Base-by-base conservation (phyloP, 1,139 yeast species). In the Pichia sp. region DNA sequence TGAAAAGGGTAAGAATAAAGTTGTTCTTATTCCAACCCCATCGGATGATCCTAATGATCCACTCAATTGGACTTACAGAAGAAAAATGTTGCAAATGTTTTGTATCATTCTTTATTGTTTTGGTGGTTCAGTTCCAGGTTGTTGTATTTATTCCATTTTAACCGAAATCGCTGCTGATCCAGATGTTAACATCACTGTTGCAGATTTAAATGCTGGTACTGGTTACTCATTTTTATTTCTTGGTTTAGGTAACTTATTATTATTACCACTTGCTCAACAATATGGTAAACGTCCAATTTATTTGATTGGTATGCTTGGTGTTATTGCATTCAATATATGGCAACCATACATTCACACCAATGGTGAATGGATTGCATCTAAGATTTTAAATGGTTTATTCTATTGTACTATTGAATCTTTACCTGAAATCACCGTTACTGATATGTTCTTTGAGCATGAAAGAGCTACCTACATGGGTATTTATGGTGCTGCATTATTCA, bases 331-430 rank as follows among this genome's bases (percentile, higher is more conserved):
- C 45, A 67, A 68, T 50, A 57, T 73, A n/a, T 73, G 77, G 77
- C 66, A 67, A 34, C 75, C 77, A 4, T 71, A 65, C 54, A 65
- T 67, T 42, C 67, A 59, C 33, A 56, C 67, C 8, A 65, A 68
- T 47, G 72, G 72, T 38, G 70, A 66, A 45, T 72, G 75, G 75
- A 65, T 70, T 45, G 72, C 70, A 17, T 62, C 69, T 32, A 68
- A 70, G 50, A 63, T 72, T 45, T 54, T 75, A n/a, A 70, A 68
- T 39, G 83, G 83, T 1, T 62, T 77, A 32, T 69, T 74, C 38
- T 76, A 72, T 34, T 74, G 82, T 18, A 80, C 83, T 8, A 73
- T 78, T 52, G 85, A 79, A 55, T 73, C 83, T 0, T 61, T 79
- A 35, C 76, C 79, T 32, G 83, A 78, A 58, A 71, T 78, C 27